Conservation (phyloP, 1,284 basidiomycete species). For the Inonotus hispidus region DNA sequence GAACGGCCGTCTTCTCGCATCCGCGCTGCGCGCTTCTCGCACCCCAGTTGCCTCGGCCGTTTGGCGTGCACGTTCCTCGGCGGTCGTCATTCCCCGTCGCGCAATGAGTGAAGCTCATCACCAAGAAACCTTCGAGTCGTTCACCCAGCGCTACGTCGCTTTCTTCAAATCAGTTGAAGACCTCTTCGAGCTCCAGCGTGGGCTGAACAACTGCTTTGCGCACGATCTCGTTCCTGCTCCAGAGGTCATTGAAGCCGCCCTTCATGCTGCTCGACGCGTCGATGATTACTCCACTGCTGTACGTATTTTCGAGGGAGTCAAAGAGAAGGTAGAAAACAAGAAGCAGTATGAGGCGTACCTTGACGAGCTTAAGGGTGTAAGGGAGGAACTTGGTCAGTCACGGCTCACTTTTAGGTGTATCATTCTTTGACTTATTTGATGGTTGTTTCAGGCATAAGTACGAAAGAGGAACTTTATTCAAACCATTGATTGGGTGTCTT, state of each 20-base stretch:
- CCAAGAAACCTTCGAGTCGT: conserved; percentile 91
- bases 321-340: conserved; percentile 95
- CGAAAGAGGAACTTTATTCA: conserved; percentile 41
- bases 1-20: conserved; percentile 14
- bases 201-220: conserved; percentile 98
- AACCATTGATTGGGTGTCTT: conserved; percentile 18
- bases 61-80: conserved; percentile 3
- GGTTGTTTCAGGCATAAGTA: conserved; percentile 32
- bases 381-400: conserved; percentile 84
- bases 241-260: conserved; percentile 84
- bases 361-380: conserved; percentile 78
- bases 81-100: conserved; percentile 6
- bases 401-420: neutral
- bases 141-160: conserved; percentile 88
- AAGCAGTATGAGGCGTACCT: conserved; percentile 89
- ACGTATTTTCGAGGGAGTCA: conserved; percentile 88
- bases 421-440: neutral
- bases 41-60: neutral
- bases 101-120: conserved; percentile 39
- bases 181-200: conserved; percentile 96
- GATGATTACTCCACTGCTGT: conserved; percentile 98
- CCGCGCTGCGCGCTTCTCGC: conserved; percentile 15
- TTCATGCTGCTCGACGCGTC: conserved; percentile 86
- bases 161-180: conserved; percentile 94
- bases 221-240: conserved; percentile 96